These are phyloP conservation scores for Penicillium sp. DNA, from an alignment of 2,329 filamentous ascomycete genomes.

Conservation along the genomic window DNA sequence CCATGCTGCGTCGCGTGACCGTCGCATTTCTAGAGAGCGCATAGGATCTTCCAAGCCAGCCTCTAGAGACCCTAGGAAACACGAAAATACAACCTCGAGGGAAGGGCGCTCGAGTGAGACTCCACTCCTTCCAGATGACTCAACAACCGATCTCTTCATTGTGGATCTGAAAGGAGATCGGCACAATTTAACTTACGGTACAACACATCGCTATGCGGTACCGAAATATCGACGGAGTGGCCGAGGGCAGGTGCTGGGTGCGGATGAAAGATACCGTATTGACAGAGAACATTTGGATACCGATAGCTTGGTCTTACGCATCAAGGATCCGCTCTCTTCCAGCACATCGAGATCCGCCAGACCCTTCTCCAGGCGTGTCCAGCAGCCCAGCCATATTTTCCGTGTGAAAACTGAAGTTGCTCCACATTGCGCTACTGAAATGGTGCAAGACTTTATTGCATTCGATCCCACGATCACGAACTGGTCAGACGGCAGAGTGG, in stretches of 20 bases:
- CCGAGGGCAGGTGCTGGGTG: conserved; percentile 71
- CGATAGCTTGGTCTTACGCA: conserved; percentile 22
- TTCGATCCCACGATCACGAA: conserved; percentile 27
- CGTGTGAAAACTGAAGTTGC: conserved; percentile 30
- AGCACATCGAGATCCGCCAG: conserved; percentile 45
- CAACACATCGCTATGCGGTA: conserved; percentile 71
- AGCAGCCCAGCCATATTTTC: conserved; percentile 26
- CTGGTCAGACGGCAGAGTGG: conserved; percentile 47
- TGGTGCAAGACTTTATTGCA: conserved; percentile 38
- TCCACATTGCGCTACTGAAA: conserved; percentile 23
- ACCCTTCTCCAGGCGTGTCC: conserved; percentile 35
- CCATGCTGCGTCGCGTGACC: neutral
- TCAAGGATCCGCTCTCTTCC: conserved; percentile 36
- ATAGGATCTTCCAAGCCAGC: neutral
- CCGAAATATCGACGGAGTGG: conserved; percentile 73
- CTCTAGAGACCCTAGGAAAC: neutral
- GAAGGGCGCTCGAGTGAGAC: neutral
- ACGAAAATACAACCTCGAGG: neutral
- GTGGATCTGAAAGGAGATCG: conserved; percentile 77
- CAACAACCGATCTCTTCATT: conserved; percentile 52
- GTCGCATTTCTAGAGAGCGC: conserved; percentile 1
- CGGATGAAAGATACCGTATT: conserved; percentile 64
- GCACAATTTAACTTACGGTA: conserved; percentile 74
- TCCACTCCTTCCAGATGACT: neutral
- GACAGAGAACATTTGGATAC: conserved; percentile 62